These are phyloP conservation scores for Chaetomium fimeti DNA, from an alignment of 495 filamentous ascomycete genomes.

Conservation along the genomic window DNA sequence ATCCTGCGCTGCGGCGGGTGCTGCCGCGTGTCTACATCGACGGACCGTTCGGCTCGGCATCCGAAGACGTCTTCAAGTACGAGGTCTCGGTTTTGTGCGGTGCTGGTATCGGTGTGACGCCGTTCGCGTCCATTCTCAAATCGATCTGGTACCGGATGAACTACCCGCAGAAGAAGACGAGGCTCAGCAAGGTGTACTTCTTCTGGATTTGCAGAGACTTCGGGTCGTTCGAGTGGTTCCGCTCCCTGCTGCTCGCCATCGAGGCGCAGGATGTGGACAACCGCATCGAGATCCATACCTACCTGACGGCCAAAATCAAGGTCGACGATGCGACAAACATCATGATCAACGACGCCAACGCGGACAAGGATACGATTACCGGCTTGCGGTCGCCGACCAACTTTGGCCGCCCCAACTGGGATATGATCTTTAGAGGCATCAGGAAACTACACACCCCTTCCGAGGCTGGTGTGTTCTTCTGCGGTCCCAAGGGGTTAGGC, in stretches of 20 bases:
- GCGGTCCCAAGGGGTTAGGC: conserved; percentile 69
- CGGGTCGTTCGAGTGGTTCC: conserved; percentile 79
- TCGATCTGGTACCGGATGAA: conserved; percentile 87
- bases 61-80: conserved; percentile 76
- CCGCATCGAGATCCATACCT: conserved; percentile 75
- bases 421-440: conserved; percentile 74
- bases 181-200: conserved; percentile 77
- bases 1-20: conserved; percentile 66
- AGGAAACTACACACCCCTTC: conserved; percentile 66
- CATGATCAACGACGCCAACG: conserved; percentile 81
- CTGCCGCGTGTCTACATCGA: conserved; percentile 75
- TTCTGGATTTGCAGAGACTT: conserved; percentile 83
- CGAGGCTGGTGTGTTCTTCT: conserved; percentile 81
- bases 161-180: conserved; percentile 70
- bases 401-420: conserved; percentile 77
- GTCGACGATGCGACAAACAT: conserved; percentile 76
- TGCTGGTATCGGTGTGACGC: conserved; percentile 71
- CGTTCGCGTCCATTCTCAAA: conserved; percentile 76
- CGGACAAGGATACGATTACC: conserved; percentile 73
- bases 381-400: conserved; percentile 72
- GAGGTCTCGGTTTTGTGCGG: conserved; percentile 68
- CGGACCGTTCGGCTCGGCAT: conserved; percentile 74
- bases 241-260: conserved; percentile 72
- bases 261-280: conserved; percentile 79
- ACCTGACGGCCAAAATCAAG: conserved; percentile 76